These are phyloP conservation scores for Leucosporidium creatinivorum DNA, from an alignment of 768 basidiomycete species.

Conservation along the genomic window DNA sequence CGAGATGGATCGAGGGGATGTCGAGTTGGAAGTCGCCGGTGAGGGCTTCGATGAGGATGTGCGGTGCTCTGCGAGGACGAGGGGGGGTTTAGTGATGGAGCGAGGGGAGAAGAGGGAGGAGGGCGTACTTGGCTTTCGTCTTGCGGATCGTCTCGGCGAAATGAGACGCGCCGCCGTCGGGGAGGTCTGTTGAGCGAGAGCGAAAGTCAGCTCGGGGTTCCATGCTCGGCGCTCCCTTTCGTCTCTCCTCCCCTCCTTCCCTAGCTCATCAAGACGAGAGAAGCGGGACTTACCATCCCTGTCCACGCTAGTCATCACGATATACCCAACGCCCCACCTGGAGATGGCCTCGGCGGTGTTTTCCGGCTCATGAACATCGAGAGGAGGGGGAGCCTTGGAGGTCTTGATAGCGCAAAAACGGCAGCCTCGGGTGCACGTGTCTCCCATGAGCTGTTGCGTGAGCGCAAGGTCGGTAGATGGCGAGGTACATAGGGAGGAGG, in stretches of 20 bases:
- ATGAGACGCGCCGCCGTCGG: constrained; percentile 84
- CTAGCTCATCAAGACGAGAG: neutral
- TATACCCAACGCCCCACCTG: constrained; percentile 96
- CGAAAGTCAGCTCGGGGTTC: neutral
- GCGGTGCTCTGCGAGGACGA: constrained; percentile 62
- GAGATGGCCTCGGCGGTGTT: constrained; percentile 96
- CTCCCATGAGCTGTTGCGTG: constrained; percentile 77
- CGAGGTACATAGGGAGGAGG: neutral
- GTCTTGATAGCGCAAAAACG: constrained; percentile 98
- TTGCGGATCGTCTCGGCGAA: constrained; percentile 91
- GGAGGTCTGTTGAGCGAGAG: constrained; percentile 57
- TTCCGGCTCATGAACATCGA: constrained; percentile 95
- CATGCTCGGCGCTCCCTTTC: too few species aligned
- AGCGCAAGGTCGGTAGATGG: too few species aligned
- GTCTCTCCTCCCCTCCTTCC: neutral
- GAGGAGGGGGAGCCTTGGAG: constrained; percentile 71
- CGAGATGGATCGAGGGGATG: constrained; percentile 63
- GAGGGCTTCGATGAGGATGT: constrained; percentile 91
- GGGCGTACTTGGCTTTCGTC: constrained; percentile 81
- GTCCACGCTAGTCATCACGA: constrained; percentile 93
- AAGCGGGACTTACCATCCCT: constrained; percentile 65
- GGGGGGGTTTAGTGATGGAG: neutral
- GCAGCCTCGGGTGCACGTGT: constrained; percentile 96
- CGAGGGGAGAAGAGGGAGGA: neutral
- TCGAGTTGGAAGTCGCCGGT: constrained; percentile 88